Conservation (phyloP, 2,329 filamentous ascomycete species). For the Fusarium tanahbumbuense region DNA sequence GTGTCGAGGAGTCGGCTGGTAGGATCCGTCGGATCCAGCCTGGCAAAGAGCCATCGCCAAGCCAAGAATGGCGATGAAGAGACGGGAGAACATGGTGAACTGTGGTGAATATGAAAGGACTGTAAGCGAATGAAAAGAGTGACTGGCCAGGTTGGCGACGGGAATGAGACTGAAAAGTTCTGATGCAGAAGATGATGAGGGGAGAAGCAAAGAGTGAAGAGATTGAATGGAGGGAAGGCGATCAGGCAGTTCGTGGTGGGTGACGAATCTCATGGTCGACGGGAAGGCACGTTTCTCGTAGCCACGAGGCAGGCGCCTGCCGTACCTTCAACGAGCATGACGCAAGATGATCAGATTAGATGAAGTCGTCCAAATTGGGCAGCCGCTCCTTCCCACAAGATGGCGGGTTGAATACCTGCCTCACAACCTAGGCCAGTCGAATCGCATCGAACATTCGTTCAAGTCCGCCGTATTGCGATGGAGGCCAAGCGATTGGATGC, state of each 20-base stretch:
- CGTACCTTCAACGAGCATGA: not conserved
- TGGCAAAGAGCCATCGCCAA: constrained; percentile 26
- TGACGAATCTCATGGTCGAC: not conserved
- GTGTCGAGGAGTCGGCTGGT: not conserved
- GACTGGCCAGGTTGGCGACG: not conserved
- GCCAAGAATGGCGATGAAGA: constrained; percentile 42
- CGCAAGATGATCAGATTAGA: not conserved
- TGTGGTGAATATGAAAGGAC: not conserved
- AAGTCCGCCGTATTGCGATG: not conserved
- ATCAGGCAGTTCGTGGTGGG: not conserved
- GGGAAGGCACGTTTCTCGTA: not conserved
- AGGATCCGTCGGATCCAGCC: constrained; percentile 21
- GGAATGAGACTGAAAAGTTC: not conserved
- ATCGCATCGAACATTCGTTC: no score
- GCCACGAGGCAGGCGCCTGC: constrained; percentile 1
- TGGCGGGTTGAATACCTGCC: not conserved
- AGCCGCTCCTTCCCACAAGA: not conserved
- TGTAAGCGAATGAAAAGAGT: not conserved
- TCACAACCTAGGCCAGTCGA: not conserved
- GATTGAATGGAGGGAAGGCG: not conserved
- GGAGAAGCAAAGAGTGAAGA: not conserved
- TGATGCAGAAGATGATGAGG: not conserved
- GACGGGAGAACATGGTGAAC: constrained; percentile 38
- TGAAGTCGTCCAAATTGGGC: not conserved
- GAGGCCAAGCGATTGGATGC: not conserved